Base-by-base conservation (phyloP, 805 yeast species). In the Candida methanosorbosa region DNA sequence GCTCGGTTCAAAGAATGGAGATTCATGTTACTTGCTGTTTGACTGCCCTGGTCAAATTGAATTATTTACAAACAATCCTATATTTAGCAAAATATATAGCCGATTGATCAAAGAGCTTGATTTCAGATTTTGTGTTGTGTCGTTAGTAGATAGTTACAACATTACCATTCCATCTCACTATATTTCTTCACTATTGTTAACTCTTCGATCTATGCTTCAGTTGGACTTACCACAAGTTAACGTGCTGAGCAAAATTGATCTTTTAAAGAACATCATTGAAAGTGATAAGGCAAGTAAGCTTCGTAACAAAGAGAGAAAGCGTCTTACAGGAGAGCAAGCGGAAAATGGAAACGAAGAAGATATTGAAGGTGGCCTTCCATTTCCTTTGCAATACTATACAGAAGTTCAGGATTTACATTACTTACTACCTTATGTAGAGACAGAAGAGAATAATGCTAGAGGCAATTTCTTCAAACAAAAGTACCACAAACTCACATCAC, bases 11-110 rank as follows among this genome's bases (percentile, higher is more conserved):
- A 66, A 71, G 27, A 78, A 75, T 37, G 61, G 57, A 9, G 50
- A 52, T 27, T 64, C 64, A 17, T 74, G 78, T 27, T 86, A 86
- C 44, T 55, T 86, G 11, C 63, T 86, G 4, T 83, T 86, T 59
- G 96, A 86, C 56, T 84, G 94, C 50, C 96, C 97, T 1, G 98
- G 98, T 2, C 98, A 92, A 55, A 92, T 87, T 1, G 99, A 92
- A 54, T 68, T 92, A 13, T 92, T 84, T 59, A 92, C 99, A 3
- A 94, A 84, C 50, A 94, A 85, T 48, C 71, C 78, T 1, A 78
- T 95, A 0, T 61, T 94, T 29, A 69, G 67, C 28, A 64, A 65
- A 34, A 80, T 92, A 5, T 84, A 88, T 57, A 70, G 71, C 40
- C 66, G 55, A 31, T 60, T 92, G 30, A 78, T 75, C 39, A 75